A percentile compares a stretch with the other conserved stretches of the same genome.
phyloP scores from a whole-genome alignment of 2,329 filamentous ascomycete genomes.

The Fusarium musae region DNA sequence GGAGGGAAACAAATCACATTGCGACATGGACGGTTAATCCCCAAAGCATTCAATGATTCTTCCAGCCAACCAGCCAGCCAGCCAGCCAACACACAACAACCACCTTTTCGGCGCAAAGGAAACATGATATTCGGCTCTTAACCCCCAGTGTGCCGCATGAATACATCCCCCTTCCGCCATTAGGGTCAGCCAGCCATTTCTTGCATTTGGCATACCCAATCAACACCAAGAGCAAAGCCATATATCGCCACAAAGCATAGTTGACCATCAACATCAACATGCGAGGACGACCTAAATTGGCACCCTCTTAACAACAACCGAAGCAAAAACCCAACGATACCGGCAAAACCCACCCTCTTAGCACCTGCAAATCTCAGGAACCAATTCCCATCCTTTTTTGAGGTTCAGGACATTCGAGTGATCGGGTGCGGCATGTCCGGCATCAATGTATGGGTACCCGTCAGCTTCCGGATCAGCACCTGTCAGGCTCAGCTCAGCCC shows the following conservation, averaged over 20 bases:
- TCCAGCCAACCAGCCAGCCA: slow-evolving; percentile 18
- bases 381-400: neutral
- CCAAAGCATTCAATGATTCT: slow-evolving; percentile 12
- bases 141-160: slow-evolving; percentile 16
- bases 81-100: neutral
- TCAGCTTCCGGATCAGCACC: slow-evolving; percentile 43
- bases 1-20: slow-evolving; percentile 21
- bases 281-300: slow-evolving; percentile 14
- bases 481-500: slow-evolving; percentile 19
- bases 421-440: slow-evolving; percentile 38
- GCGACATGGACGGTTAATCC: slow-evolving; percentile 27
- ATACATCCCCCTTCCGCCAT: slow-evolving; percentile 14
- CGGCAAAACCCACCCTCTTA: neutral
- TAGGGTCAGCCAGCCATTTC: neutral
- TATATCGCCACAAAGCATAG: slow-evolving; percentile 6
- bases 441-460: slow-evolving; percentile 32
- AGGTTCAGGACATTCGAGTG: slow-evolving; percentile 26
- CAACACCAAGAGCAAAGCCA: slow-evolving; percentile 15
- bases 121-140: slow-evolving; percentile 19
- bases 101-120: slow-evolving; percentile 27
- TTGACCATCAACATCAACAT: slow-evolving; percentile 2
- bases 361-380: neutral
- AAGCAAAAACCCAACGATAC: slow-evolving; percentile 12
- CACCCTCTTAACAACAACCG: slow-evolving; percentile 8
- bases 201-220: neutral